phyloP scores from a whole-genome alignment of 2,329 filamentous ascomycete genomes.

The Fusarium sp. region DNA sequence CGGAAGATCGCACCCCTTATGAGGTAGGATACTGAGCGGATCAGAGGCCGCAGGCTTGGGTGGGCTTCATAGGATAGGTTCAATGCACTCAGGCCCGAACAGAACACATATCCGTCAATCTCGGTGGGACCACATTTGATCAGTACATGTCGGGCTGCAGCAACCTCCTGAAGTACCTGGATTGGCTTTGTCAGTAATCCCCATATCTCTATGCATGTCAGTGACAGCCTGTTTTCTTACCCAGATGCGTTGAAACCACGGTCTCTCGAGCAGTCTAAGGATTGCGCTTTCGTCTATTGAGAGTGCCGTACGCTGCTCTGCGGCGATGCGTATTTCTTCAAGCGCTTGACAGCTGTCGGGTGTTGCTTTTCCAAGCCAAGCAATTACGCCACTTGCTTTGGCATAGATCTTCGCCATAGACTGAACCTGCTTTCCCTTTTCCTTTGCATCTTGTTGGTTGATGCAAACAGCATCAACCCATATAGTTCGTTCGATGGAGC shows the following conservation, averaged over 20 bases:
- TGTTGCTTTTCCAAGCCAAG: not conserved
- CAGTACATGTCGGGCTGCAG: not conserved
- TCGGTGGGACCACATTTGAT: not conserved
- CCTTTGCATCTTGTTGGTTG: not conserved
- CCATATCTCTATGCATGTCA: fast-evolving
- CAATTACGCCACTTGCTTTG: not conserved
- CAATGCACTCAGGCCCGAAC: not conserved
- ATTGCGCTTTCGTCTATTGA: not conserved
- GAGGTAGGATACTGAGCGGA: not conserved
- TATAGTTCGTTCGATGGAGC: not conserved
- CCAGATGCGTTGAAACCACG: not conserved
- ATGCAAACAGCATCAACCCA: not conserved
- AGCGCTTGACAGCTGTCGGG: not conserved
- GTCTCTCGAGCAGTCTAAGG: not conserved
- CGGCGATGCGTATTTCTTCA: not conserved
- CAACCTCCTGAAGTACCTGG: not conserved
- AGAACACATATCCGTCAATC: not conserved
- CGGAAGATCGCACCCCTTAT: not conserved
- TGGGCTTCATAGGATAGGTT: not conserved
- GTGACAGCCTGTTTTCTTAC: not conserved
- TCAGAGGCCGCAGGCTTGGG: not conserved
- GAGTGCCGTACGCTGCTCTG: not conserved
- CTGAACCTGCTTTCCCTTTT: not conserved
- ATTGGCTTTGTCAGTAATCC: not conserved
- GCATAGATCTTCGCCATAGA: not conserved